These are phyloP conservation scores for Kregervanrija delftensis DNA, from an alignment of 805 yeast species.

Conservation along the genomic window DNA sequence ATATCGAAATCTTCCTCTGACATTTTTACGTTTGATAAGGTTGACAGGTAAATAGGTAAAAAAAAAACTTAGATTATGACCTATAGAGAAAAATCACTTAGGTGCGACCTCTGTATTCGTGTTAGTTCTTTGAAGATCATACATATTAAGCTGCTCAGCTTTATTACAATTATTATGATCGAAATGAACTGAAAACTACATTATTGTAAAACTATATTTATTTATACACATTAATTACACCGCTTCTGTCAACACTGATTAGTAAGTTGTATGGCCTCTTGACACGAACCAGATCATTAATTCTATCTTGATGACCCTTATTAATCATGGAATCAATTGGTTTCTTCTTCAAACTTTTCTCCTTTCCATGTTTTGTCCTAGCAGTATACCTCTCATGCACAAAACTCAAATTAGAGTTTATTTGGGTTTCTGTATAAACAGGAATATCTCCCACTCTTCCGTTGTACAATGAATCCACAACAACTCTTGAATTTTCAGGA, in stretches of 20 bases:
- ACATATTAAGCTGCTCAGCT: too few relatives aligned
- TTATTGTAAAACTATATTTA: constrained; percentile 13
- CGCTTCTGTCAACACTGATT: constrained; percentile 61
- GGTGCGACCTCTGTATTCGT: too few relatives aligned
- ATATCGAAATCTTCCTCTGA: too few relatives aligned
- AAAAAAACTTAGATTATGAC: too few relatives aligned
- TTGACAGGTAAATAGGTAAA: too few relatives aligned
- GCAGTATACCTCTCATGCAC: constrained; percentile 31
- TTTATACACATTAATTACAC: constrained; percentile 54
- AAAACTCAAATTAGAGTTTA: constrained; percentile 33
- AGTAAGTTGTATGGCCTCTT: constrained; percentile 38
- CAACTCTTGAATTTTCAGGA: constrained; percentile 26
- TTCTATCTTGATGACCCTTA: constrained; percentile 5
- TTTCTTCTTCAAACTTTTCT: constrained; percentile 29
- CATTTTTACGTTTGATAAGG: too few relatives aligned
- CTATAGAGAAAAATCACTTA: too few relatives aligned
- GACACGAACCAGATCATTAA: constrained; percentile 3
- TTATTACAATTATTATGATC: too few relatives aligned
- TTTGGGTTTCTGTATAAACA: constrained; percentile 26
- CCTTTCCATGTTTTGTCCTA: constrained; percentile 3
- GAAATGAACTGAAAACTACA: background rate
- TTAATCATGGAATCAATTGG: constrained; percentile 31
- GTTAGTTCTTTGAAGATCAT: too few relatives aligned
- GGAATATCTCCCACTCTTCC: constrained; percentile 9
- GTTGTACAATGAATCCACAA: constrained; percentile 16